Conservation (phyloP, 495 filamentous ascomycete genomes). For the Penicillium angulare region DNA sequence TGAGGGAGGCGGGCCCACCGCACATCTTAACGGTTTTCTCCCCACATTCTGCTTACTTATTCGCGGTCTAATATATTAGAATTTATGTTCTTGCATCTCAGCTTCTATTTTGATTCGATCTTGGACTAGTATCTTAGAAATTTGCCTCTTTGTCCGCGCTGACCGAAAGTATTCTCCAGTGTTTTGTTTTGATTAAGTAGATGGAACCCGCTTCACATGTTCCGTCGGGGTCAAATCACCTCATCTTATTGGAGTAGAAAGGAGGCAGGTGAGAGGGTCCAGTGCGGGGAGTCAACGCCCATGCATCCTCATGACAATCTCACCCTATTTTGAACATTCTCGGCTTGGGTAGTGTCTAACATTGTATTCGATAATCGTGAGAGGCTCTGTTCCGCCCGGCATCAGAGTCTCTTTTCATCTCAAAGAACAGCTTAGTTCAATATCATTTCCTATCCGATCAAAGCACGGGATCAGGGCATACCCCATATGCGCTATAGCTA, state of each 20-base stretch:
- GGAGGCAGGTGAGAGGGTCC: constrained; percentile 2
- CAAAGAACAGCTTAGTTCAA: too few species aligned
- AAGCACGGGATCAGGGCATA: too few species aligned
- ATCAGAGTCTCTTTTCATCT: too few species aligned
- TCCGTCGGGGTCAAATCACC: constrained; percentile 3
- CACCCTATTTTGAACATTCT: background rate
- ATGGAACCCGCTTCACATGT: too few species aligned
- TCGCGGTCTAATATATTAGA: background rate
- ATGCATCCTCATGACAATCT: background rate
- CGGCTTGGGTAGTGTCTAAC: background rate
- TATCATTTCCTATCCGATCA: too few species aligned
- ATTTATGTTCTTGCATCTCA: background rate
- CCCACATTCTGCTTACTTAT: background rate
- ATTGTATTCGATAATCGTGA: too few species aligned
- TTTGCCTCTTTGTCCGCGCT: background rate
- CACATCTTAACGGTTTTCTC: background rate
- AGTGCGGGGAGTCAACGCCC: background rate
- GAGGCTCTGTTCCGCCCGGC: too few species aligned
- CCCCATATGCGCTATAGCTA: too few species aligned
- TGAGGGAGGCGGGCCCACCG: constrained; percentile 7
- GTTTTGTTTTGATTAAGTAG: too few species aligned
- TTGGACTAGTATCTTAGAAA: background rate
- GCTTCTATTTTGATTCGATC: background rate
- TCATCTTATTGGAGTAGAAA: constrained; percentile 1
- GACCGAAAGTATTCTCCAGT: too few species aligned